phyloP scores from a whole-genome alignment of 2,329 filamentous ascomycete species.

The Magnaporthales sp. region DNA sequence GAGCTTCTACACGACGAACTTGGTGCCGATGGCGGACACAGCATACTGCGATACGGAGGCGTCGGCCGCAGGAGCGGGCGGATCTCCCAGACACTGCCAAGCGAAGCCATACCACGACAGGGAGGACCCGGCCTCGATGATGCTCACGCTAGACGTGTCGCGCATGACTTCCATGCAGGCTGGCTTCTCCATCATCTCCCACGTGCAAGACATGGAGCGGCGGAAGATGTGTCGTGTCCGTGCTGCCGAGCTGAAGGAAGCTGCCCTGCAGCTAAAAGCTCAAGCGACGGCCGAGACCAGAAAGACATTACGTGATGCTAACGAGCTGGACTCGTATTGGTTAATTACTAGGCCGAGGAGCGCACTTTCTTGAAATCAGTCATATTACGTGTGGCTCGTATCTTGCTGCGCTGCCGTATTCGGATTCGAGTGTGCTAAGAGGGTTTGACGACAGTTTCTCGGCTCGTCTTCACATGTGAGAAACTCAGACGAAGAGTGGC shows the following conservation, averaged over 20 bases:
- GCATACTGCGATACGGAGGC: not conserved
- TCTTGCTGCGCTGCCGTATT: not conserved
- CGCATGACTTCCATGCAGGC: slow-evolving; percentile 3
- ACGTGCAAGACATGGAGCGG: slow-evolving; percentile 3
- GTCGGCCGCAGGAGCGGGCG: slow-evolving; percentile 1
- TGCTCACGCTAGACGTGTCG: slow-evolving; percentile 1
- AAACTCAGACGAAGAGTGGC: too few species aligned
- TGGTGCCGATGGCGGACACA: not conserved
- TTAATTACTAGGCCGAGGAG: not conserved
- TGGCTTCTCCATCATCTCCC: slow-evolving; percentile 1
- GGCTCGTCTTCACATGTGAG: not conserved
- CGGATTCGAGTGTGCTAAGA: not conserved
- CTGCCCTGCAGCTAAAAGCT: not conserved
- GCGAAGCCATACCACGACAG: not conserved
- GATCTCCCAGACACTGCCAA: slow-evolving; percentile 7
- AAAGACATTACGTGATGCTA: not conserved
- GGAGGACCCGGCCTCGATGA: not conserved
- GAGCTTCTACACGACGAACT: not conserved
- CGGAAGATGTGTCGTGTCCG: not conserved
- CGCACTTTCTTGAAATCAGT: not conserved
- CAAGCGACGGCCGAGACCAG: not conserved
- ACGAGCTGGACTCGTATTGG: not conserved
- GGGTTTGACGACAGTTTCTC: not conserved
- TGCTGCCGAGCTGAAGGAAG: not conserved
- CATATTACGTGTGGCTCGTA: not conserved